A percentile compares a stretch with the other conserved stretches of the same genome.
These are phyloP conservation scores for Silene uniflora DNA, from an alignment of 148 eudicot genomes.

Conservation along the genomic window DNA sequence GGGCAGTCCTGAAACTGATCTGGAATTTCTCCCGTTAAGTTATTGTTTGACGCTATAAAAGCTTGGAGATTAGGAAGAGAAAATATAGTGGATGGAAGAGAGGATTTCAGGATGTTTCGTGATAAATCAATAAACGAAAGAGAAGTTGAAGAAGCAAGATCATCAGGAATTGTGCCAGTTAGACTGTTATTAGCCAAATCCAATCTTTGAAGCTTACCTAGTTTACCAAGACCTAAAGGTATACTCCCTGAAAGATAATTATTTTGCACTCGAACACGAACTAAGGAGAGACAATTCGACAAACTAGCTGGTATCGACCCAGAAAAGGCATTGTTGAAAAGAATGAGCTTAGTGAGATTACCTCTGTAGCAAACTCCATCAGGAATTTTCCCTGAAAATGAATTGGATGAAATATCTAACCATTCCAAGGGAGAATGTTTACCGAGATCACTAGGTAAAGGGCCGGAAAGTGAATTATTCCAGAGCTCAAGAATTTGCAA, in stretches of 20 bases:
- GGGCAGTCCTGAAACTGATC: constrained; percentile 76
- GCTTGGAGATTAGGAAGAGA: constrained; percentile 63
- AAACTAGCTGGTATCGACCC: constrained; percentile 55
- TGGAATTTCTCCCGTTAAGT: constrained; percentile 60
- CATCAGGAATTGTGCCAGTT: constrained; percentile 61
- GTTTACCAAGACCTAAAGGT: constrained; percentile 64
- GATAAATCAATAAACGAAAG: constrained; percentile 83
- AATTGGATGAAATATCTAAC: constrained; percentile 85
- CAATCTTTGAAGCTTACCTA: constrained; percentile 57
- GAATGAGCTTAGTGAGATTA: constrained; percentile 72
- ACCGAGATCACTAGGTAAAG: constrained; percentile 72
- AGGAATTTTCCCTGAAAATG: constrained; percentile 69
- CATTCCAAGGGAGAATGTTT: constrained; percentile 59
- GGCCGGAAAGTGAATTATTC: constrained; percentile 72
- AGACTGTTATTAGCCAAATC: constrained; percentile 67
- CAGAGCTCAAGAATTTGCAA: constrained; percentile 71
- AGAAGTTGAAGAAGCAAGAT: constrained; percentile 48
- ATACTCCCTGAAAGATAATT: constrained; percentile 61
- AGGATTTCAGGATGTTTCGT: constrained; percentile 51
- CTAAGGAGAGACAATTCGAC: constrained; percentile 52
- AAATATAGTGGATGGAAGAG: constrained; percentile 65
- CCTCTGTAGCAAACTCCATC: constrained; percentile 45
- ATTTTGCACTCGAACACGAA: constrained; percentile 69
- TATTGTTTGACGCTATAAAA: constrained; percentile 57
- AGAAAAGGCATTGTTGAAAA: constrained; percentile 64